Evolutionary conservation across 2,329 filamentous ascomycete genomes (phyloP).

Genomic region (Chaetothyriales sp.): DNA sequence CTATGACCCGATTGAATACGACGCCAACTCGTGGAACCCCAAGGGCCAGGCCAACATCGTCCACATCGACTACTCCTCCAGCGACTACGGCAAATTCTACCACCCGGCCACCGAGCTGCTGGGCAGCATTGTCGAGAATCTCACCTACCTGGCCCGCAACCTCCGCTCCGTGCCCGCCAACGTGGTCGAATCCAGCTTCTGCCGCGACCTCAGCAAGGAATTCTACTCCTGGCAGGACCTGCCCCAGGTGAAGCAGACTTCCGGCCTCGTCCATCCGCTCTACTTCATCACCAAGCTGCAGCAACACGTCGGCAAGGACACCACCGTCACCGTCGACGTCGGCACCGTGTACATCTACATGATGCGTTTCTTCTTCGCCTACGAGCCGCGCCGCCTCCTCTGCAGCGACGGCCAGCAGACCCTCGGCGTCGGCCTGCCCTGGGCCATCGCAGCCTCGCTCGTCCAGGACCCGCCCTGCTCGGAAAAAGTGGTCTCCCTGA

Average conservation of each 20-base stretch:
- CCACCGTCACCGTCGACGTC: constrained; percentile 32
- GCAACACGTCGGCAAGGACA: constrained; percentile 25
- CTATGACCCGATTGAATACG: constrained; percentile 36
- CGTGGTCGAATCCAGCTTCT: constrained; percentile 23
- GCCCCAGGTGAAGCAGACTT: constrained; percentile 13
- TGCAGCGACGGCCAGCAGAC: constrained; percentile 37
- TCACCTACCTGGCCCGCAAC: constrained; percentile 23
- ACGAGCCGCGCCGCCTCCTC: constrained; percentile 28
- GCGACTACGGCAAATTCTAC: constrained; percentile 29
- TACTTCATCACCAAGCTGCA: constrained; percentile 33
- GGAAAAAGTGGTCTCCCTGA: constrained; percentile 31
- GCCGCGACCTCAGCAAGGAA: constrained; percentile 23
- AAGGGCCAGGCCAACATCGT: constrained; percentile 25
- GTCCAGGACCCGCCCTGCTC: constrained; percentile 29
- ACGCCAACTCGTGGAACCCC: constrained; percentile 32
- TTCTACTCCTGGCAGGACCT: constrained; percentile 24
- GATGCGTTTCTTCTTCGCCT: constrained; percentile 22
- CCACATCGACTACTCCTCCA: constrained; percentile 29
- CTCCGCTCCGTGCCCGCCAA: constrained; percentile 21
- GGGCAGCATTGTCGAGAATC: constrained; percentile 29
- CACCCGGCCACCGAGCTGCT: constrained; percentile 29
- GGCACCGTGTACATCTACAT: constrained; percentile 37
- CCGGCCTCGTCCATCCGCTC: constrained; percentile 29
- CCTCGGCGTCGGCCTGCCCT: constrained; percentile 33
- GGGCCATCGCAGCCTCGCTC: constrained; percentile 34